Evolutionary conservation across 2,329 filamentous ascomycete genomes (phyloP), one percentile per base, ranked within the genome.

Genomic region (Lizonia empirigonia): DNA sequence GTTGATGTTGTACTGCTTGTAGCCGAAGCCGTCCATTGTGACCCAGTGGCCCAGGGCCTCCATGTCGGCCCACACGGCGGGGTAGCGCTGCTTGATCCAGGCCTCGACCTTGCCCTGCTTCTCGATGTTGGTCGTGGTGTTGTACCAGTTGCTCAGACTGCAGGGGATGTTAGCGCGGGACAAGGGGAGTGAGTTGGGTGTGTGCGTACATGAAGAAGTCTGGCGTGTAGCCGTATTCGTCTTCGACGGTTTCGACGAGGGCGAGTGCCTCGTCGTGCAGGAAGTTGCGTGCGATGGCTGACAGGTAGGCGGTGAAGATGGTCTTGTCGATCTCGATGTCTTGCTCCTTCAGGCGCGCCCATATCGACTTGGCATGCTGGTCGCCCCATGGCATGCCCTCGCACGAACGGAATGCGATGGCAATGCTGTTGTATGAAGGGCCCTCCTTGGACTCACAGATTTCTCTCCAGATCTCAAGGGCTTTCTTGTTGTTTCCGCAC

Each of bases 401-500:
- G 69, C 91, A 93, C 1, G 87, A 84, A 60, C 87, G 86, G 62
- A 99, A 90, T 2, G 91, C 87, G 26, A 94, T 87, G 36, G 87
- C 85, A 29, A 99, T 81, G 55, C 87, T 92, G 54, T 85, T 83
- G 63, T 94, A 91, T 1, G 87, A 88, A 0, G 94, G 94, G 0
- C 94, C 94, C 72, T 97, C 92, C n/a, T 81, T 79, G 0, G 87
- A 91, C 48, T 84, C 82, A n/a, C 87, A 85, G 50, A 99, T 91
- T 38, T 95, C 85, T 46, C 85, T 80, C 91, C 92, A 97, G 67
- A 91, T 90, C 39, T 87, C 84, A 57, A 96, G 77, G 1, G 89
- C 90, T 46, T 83, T 82, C 23, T 81, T 74, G 0, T 87, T 80
- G 57, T 85, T 79, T 6, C 83, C 88, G 64, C 85, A 89, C 1